phyloP scores from a whole-genome alignment of 2,329 filamentous ascomycete genomes.

The Cladosporium austrohemisphaericum region DNA sequence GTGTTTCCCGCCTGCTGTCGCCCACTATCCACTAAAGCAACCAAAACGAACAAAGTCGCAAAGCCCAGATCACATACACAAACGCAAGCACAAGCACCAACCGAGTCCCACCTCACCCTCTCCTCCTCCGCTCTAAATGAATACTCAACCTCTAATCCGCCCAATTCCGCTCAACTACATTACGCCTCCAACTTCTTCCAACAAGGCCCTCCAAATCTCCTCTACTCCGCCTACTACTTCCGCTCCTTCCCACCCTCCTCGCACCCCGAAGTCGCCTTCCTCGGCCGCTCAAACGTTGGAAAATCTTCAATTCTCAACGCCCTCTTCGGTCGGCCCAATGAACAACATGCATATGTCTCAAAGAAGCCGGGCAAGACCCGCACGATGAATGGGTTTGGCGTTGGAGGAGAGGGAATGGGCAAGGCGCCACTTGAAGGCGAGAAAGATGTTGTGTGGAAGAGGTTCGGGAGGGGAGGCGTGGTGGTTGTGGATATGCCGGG shows the following conservation, averaged over 20 bases:
- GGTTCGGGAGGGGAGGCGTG: conserved; percentile 42
- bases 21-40: conserved; percentile 2
- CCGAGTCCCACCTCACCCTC: conserved; percentile 26
- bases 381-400: conserved; percentile 63
- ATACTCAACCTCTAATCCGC: conserved; percentile 31
- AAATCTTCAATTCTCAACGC: conserved; percentile 66
- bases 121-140: conserved; percentile 30
- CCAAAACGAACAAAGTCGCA: background rate
- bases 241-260: conserved; percentile 53
- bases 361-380: conserved; percentile 59
- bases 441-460: conserved; percentile 36
- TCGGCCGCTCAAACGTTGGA: conserved; percentile 68
- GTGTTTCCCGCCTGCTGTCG: background rate
- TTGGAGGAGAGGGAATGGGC: conserved; percentile 41
- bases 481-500: conserved; percentile 69
- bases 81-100: conserved; percentile 3
- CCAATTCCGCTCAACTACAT: conserved; percentile 35
- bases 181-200: conserved; percentile 45
- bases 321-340: conserved; percentile 46
- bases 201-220: conserved; percentile 48
- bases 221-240: conserved; percentile 60
- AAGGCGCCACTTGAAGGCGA: conserved; percentile 18
- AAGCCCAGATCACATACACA: background rate
- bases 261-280: conserved; percentile 61
- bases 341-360: conserved; percentile 52